Percentiles rank a stretch among this genome's conserved stretches.
Conservation (phyloP, 176 grass and related monocot genomes). For the Zoysia pacifica region DNA sequence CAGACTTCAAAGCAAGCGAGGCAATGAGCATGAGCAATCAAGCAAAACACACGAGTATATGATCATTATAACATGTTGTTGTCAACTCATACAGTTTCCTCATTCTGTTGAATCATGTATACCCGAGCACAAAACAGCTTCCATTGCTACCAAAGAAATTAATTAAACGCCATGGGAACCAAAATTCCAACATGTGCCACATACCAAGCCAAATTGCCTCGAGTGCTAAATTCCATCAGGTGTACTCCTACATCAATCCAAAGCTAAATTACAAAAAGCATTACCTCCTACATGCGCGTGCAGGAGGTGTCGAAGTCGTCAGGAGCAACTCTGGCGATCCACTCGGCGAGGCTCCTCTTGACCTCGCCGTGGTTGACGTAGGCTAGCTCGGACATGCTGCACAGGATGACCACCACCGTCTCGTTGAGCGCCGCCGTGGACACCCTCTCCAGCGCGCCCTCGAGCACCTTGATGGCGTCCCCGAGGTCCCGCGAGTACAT, state of each 20-base stretch:
- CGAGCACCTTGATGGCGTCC: slow-evolving; percentile 89
- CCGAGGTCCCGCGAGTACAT: slow-evolving; percentile 92
- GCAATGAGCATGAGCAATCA: too few species aligned
- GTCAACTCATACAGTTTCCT: not conserved
- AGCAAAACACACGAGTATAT: not conserved
- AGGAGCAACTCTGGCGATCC: slow-evolving; percentile 78
- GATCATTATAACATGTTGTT: not conserved
- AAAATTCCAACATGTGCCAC: slow-evolving; percentile 1
- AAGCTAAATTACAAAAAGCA: slow-evolving; percentile 3
- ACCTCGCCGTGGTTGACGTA: slow-evolving; percentile 72
- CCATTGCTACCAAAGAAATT: slow-evolving; percentile 8
- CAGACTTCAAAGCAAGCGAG: too few species aligned
- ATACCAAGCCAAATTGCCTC: not conserved
- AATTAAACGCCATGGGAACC: not conserved
- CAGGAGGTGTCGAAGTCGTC: slow-evolving; percentile 90
- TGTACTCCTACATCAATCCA: not conserved
- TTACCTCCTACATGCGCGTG: slow-evolving; percentile 69
- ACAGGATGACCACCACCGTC: slow-evolving; percentile 83
- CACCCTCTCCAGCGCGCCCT: slow-evolving; percentile 72
- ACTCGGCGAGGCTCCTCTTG: slow-evolving; percentile 70
- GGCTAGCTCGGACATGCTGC: slow-evolving; percentile 96
- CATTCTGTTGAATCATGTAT: not conserved
- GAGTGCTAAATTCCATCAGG: too few species aligned
- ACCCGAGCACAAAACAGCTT: not conserved
- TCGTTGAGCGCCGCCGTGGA: slow-evolving; percentile 79